Evolutionary conservation across 768 basidiomycete species (phyloP), one percentile per base, ranked within the genome.

Genomic region (Postia placenta): DNA sequence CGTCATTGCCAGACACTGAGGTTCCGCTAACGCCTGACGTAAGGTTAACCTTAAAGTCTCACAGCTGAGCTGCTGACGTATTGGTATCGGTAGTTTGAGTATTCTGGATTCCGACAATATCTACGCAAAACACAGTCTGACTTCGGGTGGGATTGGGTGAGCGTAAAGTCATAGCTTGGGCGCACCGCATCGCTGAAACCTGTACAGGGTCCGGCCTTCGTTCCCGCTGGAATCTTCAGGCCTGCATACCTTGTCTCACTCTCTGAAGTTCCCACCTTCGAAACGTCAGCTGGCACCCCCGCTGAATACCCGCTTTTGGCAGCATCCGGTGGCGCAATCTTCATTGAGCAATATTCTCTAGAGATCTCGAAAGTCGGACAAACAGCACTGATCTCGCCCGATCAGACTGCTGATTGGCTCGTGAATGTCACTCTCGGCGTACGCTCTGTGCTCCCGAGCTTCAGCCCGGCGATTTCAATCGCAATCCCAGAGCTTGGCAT

Each of bases 61-160:
- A 11, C 38, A n/a, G 11, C 24, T 26, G 4, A n/a, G 3, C 9
- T 9, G 11, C 45, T 36, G 28, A 36, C 42, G 11, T 7, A 20
- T 12, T 17, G 9, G 9, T 9, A 12, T 11, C 17, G 38, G 11
- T 35, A 79, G 76, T 79, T 69, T 47, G 78, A 78, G 54, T 78
- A 74, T 51, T 73, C 76, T 9, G 70, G 67, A 11, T 68, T 74
- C 28, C 72, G 72, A 42, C 66, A 70, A 24, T 79, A 68, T 62
- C 66, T 79, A 23, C 71, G 79, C 1, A 80, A 82, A 57, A 67
- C 70, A 2, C 65, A 72, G 26, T 73, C 71, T 2, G 79, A 82
- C 56, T 81, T 79, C 51, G 79, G 80, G 1, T 82, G 79, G 78
- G 79, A 81, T 60, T 81, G 78, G 79, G 75, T 79, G 49, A 22